Conservation (phyloP, 2,329 filamentous ascomycete species). For the Pyrenochaeta sp. region DNA sequence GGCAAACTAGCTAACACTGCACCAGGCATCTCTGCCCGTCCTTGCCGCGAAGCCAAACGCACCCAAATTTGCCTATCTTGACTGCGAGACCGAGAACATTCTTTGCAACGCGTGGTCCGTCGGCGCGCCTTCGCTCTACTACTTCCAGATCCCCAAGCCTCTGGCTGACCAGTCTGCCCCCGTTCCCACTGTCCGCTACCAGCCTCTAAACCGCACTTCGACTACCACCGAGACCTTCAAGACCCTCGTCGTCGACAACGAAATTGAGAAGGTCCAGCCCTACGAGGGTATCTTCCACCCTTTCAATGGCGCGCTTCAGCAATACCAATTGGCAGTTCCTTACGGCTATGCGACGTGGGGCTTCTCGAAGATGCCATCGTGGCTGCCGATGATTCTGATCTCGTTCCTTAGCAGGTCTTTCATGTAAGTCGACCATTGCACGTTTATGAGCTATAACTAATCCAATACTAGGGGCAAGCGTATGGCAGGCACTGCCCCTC, state of each 20-base stretch:
- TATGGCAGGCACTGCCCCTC: conserved; percentile 15
- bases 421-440: conserved; percentile 66
- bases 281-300: conserved; percentile 79
- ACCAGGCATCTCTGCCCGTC: conserved; percentile 68
- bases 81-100: conserved; percentile 78
- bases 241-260: conserved; percentile 67
- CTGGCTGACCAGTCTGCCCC: conserved; percentile 71
- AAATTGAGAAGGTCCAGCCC: conserved; percentile 59
- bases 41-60: conserved; percentile 68
- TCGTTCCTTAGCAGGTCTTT: conserved; percentile 77
- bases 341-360: conserved; percentile 73
- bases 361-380: conserved; percentile 68
- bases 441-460: conserved; percentile 11
- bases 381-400: conserved; percentile 79
- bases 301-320: conserved; percentile 72
- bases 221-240: conserved; percentile 71
- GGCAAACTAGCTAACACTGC: conserved; percentile 5
- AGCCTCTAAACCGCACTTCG: conserved; percentile 74
- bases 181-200: conserved; percentile 69
- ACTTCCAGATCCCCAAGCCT: conserved; percentile 67
- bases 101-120: conserved; percentile 79
- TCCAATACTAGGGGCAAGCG: conserved; percentile 15
- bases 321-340: conserved; percentile 69
- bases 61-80: conserved; percentile 73
- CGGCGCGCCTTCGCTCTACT: conserved; percentile 70